Base-by-base conservation (phyloP, 1,284 basidiomycete species). In the Neotropicomus parvogracilis region DNA sequence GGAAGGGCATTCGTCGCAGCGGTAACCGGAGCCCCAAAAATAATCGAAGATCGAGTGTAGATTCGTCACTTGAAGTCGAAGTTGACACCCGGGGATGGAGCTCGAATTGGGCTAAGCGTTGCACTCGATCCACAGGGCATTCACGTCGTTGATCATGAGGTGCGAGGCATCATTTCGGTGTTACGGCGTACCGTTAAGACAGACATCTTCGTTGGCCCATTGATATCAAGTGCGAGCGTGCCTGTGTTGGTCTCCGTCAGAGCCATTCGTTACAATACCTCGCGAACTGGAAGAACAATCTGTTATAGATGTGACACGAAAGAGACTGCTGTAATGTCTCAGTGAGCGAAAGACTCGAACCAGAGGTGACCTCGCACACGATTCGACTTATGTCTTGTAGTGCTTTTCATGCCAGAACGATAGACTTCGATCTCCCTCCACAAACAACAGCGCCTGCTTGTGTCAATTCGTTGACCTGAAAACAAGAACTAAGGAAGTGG, bases 211-310 rank as follows among this genome's bases (percentile, higher is more conserved):
- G 81, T 74, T 0, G 84, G 84, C 0, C 83, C 83, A 56, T 87
- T 88, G 60, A 87, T 88, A 50, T 85, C 85, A 10, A 88, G 67
- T 2, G 85, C 84, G 44, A 87, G 68, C 4, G 84, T 84, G 11
- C 78, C 82, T 81, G 36, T 19, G 1, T 5, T 29, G 29, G 17
- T 27, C 11, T 14, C 33, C 1, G 28, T 50, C 13, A 50, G 44
- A 50, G 14, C 7, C 12, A 26, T 44, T 38, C 11, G 35, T 29
- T 21, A 24, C 0, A 26, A 49, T 24, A n/a, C 4, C 24, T n/a
- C n/a, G n/a, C n/a, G n/a, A n/a, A n/a, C n/a, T n/a, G n/a, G n/a
- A n/a, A n/a, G 3, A 54, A 63, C 26, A 45, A 76, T 81, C 76
- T 37, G 84, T 86, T 8, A 82, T 76, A 50, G 87, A 78, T 27